Base-by-base conservation (phyloP, 495 filamentous ascomycete species). In the Penicillium chermesinum region DNA sequence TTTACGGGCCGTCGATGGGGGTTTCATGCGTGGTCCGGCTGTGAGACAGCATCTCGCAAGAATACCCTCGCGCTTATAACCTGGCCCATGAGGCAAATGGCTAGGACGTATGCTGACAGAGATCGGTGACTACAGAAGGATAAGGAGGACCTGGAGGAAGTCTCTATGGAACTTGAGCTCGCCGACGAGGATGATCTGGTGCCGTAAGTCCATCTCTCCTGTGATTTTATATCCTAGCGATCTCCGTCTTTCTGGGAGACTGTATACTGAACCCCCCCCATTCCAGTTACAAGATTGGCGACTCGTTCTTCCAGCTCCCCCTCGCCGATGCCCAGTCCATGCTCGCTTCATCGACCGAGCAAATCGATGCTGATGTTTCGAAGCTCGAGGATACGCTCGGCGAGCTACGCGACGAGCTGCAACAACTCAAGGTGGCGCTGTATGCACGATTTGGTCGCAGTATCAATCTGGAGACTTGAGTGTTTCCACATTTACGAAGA, bases 61-160 rank as follows among this genome's bases (percentile, higher is more conserved):
- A n/a, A n/a, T n/a, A n/a, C n/a, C n/a, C n/a, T n/a, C n/a, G n/a
- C n/a, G n/a, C n/a, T n/a, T n/a, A n/a, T n/a, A n/a, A n/a, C n/a
- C n/a, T n/a, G n/a, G n/a, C n/a, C n/a, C n/a, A n/a, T n/a, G n/a
- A n/a, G n/a, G n/a, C n/a, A n/a, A n/a, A n/a, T n/a, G n/a, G n/a
- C n/a, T n/a, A n/a, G n/a, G n/a, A n/a, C n/a, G n/a, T n/a, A 45
- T 32, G 43, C 35, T 42, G 38, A 17, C 12, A 22, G 43, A n/a
- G n/a, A n/a, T 25, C 8, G 8, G 42, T n/a, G n/a, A n/a, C n/a
- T n/a, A n/a, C 57, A 98, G 94, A 96, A 98, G 72, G 93, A 97
- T 60, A 97, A 96, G 67, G 94, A 97, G 66, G 93, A 96, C 57
- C 79, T 97, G 4, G 89, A 96, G 54, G 93, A 98, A 63, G 78